These are phyloP conservation scores for Arachnopeziza araneosa DNA, from an alignment of 2,329 filamentous ascomycete genomes.

Conservation along the genomic window DNA sequence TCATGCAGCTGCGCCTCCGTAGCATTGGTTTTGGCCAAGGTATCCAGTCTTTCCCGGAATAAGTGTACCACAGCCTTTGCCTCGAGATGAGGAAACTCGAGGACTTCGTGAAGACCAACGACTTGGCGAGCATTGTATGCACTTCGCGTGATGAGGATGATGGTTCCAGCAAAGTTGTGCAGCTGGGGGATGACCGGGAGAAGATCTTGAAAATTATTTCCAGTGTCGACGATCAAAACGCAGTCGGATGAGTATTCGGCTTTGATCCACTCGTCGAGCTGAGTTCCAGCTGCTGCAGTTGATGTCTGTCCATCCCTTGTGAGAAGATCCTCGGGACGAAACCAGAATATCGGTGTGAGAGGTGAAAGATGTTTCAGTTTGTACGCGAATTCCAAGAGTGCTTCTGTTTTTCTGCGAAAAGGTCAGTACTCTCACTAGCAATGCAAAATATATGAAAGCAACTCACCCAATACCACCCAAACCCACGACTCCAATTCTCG, in stretches of 20 bases:
- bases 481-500: constrained; percentile 20
- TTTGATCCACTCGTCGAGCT: constrained; percentile 17
- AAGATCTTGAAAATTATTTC: constrained; percentile 13
- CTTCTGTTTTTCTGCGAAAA: constrained; percentile 20
- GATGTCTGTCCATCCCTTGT: neutral
- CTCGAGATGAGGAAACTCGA: constrained; percentile 18
- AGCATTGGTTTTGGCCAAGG: constrained; percentile 5
- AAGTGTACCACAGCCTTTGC: constrained; percentile 15
- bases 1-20: constrained; percentile 17
- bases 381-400: constrained; percentile 22
- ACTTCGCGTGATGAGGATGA: constrained; percentile 19
- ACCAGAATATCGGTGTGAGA: constrained; percentile 21
- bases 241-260: constrained; percentile 3
- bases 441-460: neutral
- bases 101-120: constrained; percentile 17
- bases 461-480: constrained; percentile 24
- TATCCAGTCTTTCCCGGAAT: constrained; percentile 13
- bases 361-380: constrained; percentile 19
- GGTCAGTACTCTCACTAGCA: constrained; percentile 1
- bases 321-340: constrained; percentile 13
- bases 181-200: constrained; percentile 15
- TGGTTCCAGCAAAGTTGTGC: constrained; percentile 16
- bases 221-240: constrained; percentile 21
- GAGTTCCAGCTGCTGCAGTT: neutral
- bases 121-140: constrained; percentile 15